Evolutionary conservation across 2,329 filamentous ascomycete genomes (phyloP).

Genomic region (Alternaria sp.): DNA sequence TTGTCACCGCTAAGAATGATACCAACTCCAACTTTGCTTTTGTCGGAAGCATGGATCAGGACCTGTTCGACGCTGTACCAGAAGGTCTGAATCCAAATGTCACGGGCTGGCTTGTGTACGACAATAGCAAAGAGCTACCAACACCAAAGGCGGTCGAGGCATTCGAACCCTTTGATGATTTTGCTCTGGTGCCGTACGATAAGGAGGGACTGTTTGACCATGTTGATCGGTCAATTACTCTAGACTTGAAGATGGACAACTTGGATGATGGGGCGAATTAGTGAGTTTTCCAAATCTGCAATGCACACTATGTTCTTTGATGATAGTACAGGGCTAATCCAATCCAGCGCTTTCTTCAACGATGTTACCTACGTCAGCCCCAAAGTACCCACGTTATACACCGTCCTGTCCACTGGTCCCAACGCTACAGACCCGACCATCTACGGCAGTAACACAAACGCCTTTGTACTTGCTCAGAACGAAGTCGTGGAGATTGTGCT

Average conservation of each 20-base stretch:
- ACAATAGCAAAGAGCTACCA: constrained; percentile 57
- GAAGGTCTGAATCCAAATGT: constrained; percentile 71
- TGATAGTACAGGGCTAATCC: not conserved
- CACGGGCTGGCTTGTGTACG: constrained; percentile 65
- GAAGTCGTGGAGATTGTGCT: constrained; percentile 76
- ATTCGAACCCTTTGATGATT: constrained; percentile 77
- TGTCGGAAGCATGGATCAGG: constrained; percentile 59
- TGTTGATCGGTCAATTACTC: constrained; percentile 69
- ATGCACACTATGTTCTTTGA: not conserved
- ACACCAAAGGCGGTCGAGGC: constrained; percentile 66
- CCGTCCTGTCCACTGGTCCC: constrained; percentile 69
- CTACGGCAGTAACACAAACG: constrained; percentile 63
- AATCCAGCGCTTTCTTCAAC: constrained; percentile 64
- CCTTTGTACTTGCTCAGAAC: constrained; percentile 72
- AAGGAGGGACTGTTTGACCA: constrained; percentile 66
- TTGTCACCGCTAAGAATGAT: constrained; percentile 69
- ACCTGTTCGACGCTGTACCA: constrained; percentile 73
- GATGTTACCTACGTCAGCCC: constrained; percentile 78
- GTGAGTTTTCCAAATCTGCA: constrained; percentile 49
- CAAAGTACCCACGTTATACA: constrained; percentile 83
- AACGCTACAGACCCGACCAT: constrained; percentile 55
- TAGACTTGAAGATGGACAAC: constrained; percentile 70
- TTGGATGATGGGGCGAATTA: constrained; percentile 73
- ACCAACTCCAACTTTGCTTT: constrained; percentile 68
- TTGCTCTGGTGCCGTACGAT: constrained; percentile 74